phyloP scores from a whole-genome alignment of 1,284 basidiomycete species.

The Malassezia equina region DNA sequence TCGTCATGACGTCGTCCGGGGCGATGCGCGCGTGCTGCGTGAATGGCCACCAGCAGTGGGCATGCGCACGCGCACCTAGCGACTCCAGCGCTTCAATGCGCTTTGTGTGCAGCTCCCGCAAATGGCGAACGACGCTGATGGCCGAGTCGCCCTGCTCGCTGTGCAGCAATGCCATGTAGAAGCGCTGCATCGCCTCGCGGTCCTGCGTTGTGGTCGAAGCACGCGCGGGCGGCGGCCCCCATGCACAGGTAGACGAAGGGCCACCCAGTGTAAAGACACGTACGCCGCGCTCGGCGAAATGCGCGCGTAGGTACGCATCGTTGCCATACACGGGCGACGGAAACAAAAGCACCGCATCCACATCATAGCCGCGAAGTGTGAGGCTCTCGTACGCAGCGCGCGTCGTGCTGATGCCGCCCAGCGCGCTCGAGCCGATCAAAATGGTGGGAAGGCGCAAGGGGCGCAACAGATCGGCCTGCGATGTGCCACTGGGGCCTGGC shows the following conservation, averaged over 20 bases:
- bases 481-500: conserved; percentile 72
- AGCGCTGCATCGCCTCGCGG: conserved; percentile 56
- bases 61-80: conserved; percentile 67
- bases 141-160: background rate
- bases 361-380: conserved; percentile 72
- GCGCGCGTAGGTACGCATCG: conserved; percentile 66
- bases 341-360: conserved; percentile 84
- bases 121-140: conserved; percentile 54
- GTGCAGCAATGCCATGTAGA: conserved; percentile 55
- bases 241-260: conserved; percentile 10
- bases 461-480: conserved; percentile 56
- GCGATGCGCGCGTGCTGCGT: conserved; percentile 63
- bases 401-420: conserved; percentile 91
- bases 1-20: conserved; percentile 51
- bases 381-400: conserved; percentile 87
- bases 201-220: conserved; percentile 55
- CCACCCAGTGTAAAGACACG: conserved; percentile 49
- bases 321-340: conserved; percentile 56
- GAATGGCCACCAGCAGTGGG: conserved; percentile 92
- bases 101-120: conserved; percentile 59
- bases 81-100: conserved; percentile 63
- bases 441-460: conserved; percentile 70
- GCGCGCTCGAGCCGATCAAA: conserved; percentile 72
- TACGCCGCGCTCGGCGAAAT: conserved; percentile 62
- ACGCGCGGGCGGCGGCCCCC: conserved; percentile 47